phyloP scores from a whole-genome alignment of 352 stramenopile species.

The Pythium myriotylum region DNA sequence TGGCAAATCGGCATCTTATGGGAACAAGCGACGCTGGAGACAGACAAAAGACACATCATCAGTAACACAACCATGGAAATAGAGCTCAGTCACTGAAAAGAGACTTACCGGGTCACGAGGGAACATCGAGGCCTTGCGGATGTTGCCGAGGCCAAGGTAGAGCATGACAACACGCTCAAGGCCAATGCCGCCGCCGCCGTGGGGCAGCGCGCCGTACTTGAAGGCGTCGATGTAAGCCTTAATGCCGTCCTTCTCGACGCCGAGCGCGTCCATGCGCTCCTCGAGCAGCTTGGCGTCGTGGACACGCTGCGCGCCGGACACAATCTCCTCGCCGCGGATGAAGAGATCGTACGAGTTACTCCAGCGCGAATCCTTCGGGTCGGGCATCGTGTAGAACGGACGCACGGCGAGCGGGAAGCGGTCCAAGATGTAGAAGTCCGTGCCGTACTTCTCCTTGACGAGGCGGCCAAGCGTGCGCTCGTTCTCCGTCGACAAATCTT shows the following conservation, averaged over 20 bases:
- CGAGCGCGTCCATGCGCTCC: conserved; percentile 87
- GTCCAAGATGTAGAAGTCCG: conserved; percentile 99
- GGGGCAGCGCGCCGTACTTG: conserved; percentile 97
- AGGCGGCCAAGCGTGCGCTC: conserved; percentile 97
- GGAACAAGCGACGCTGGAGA: conserved; percentile 61
- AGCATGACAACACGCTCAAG: conserved; percentile 99
- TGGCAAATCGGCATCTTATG: conserved; percentile 32
- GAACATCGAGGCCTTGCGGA: conserved; percentile 99
- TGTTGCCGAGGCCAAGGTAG: conserved; percentile 98
- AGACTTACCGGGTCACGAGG: conserved; percentile 92
- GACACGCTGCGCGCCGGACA: conserved; percentile 98
- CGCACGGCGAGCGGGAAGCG: conserved; percentile 98
- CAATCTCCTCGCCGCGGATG: conserved; percentile 99
- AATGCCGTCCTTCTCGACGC: conserved; percentile 89
- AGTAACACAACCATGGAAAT: too few species aligned
- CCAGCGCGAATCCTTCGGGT: conserved; percentile 92
- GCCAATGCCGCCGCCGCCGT: conserved; percentile 98
- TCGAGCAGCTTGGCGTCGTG: conserved; percentile 96
- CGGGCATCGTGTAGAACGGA: conserved; percentile 99
- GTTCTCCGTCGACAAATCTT: conserved; percentile 94
- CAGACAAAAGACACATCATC: background rate
- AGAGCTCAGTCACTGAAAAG: too few species aligned
- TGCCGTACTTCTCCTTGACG: conserved; percentile 98
- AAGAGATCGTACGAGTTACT: conserved; percentile 99
- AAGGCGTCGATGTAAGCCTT: conserved; percentile 98